Evolutionary conservation across 768 basidiomycete species (phyloP).

Genomic region (Macrolepiota fuliginosa): DNA sequence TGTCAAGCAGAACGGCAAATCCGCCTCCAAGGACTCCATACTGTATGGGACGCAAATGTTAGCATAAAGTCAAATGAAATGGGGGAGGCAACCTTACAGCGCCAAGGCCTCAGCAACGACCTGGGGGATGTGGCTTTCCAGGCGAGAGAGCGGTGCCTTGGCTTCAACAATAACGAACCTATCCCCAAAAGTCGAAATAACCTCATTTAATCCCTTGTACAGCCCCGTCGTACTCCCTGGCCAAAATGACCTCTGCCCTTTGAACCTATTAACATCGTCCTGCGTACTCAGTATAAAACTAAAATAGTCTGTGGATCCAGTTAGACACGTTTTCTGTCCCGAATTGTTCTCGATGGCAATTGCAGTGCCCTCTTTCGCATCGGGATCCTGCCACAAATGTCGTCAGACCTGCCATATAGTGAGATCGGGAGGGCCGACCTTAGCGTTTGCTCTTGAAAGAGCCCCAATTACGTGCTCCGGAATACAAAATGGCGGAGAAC

Average conservation of each 20-base stretch:
- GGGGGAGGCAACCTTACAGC: neutral
- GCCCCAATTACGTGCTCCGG: neutral
- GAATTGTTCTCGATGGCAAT: neutral
- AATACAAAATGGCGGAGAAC: neutral
- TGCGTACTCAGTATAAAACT: neutral
- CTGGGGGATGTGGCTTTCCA: neutral
- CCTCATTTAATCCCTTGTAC: neutral
- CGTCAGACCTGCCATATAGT: neutral
- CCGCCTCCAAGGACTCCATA: neutral
- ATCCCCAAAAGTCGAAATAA: neutral
- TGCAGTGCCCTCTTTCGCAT: neutral
- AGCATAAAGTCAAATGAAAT: fast-evolving
- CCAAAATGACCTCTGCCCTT: neutral
- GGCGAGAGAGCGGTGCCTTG: neutral
- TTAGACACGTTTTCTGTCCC: neutral
- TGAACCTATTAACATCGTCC: too few relatives aligned
- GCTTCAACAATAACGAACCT: neutral
- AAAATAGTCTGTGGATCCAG: neutral
- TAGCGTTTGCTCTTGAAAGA: neutral
- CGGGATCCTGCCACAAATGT: neutral
- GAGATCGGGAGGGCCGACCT: neutral
- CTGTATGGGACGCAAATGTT: neutral
- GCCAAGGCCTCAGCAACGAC: neutral
- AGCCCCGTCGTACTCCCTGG: neutral
- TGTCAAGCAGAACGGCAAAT: neutral